Conservation (phyloP, 2,329 filamentous ascomycete species). For the Raffaelea arxii region DNA sequence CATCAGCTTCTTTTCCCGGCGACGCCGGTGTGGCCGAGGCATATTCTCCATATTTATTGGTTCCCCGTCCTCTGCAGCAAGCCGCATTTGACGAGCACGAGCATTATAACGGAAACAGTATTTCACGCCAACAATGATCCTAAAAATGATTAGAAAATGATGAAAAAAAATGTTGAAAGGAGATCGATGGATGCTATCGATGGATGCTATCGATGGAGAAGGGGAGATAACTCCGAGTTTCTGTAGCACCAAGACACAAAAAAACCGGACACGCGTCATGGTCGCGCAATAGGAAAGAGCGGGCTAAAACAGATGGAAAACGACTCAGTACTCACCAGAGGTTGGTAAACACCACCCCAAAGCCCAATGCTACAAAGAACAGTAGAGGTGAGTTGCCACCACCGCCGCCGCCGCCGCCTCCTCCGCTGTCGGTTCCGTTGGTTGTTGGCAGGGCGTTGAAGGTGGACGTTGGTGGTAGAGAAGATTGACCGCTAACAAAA, state of each 20-base stretch:
- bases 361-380: slow-evolving; percentile 55
- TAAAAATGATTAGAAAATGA: slow-evolving; percentile 25
- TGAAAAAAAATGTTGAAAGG: background rate
- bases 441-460: too few relatives aligned
- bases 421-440: too few relatives aligned
- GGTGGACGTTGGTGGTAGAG: too few relatives aligned
- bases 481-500: background rate
- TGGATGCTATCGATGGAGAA: too few relatives aligned
- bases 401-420: slow-evolving; percentile 6
- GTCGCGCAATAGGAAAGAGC: background rate
- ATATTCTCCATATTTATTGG: slow-evolving; percentile 81
- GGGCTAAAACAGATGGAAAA: too few relatives aligned
- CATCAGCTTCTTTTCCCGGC: slow-evolving; percentile 96
- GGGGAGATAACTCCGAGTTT: too few relatives aligned
- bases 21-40: slow-evolving; percentile 72
- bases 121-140: slow-evolving; percentile 99
- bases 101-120: slow-evolving; percentile 99
- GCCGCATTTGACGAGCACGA: slow-evolving; percentile 71
- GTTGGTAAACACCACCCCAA: slow-evolving; percentile 97
- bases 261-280: background rate
- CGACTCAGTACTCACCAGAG: slow-evolving; percentile 92
- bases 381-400: slow-evolving; percentile 32
- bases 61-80: slow-evolving; percentile 70
- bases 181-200: too few relatives aligned
- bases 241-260: too few relatives aligned